Conservation (phyloP, 331 rosid genomes). For the Pyrus hybrid region DNA sequence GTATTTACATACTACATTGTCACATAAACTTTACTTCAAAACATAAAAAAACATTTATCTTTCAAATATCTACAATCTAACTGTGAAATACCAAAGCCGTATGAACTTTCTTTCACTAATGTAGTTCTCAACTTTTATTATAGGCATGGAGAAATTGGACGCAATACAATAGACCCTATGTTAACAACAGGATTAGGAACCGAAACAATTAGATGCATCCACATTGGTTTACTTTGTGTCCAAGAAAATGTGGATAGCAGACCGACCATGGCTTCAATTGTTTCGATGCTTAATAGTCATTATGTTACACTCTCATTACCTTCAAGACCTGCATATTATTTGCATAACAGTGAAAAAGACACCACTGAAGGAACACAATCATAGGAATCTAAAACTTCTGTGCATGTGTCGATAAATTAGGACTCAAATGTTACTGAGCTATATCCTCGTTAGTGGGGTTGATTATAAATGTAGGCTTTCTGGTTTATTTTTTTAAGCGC, state of each 20-base stretch:
- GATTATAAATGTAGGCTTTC: not conserved
- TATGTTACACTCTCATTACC: constrained; percentile 28
- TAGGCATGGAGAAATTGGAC: constrained; percentile 34
- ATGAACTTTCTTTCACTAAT: not conserved
- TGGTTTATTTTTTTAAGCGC: not conserved
- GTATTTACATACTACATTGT: too few relatives aligned
- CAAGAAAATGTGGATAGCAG: constrained; percentile 29
- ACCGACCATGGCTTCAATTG: constrained; percentile 30
- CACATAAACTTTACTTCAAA: too few relatives aligned
- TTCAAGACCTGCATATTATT: constrained; percentile 22
- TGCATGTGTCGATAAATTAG: not conserved
- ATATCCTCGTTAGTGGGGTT: constrained; percentile 18
- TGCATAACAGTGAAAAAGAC: not conserved
- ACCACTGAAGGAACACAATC: not conserved
- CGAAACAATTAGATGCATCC: constrained; percentile 38
- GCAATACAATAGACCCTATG: constrained; percentile 18
- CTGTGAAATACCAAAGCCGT: too few relatives aligned
- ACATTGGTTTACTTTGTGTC: constrained; percentile 31
- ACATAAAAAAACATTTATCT: too few relatives aligned
- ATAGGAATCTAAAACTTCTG: not conserved
- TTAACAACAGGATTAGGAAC: not conserved
- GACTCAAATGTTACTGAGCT: not conserved
- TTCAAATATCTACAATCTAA: too few relatives aligned
- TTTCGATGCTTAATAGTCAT: constrained; percentile 30
- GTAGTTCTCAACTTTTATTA: not conserved